A percentile compares a stretch with the other conserved stretches of the same genome.
These are phyloP conservation scores for Tylopilus subfusipes DNA, from an alignment of 768 basidiomycete species.

Conservation along the genomic window DNA sequence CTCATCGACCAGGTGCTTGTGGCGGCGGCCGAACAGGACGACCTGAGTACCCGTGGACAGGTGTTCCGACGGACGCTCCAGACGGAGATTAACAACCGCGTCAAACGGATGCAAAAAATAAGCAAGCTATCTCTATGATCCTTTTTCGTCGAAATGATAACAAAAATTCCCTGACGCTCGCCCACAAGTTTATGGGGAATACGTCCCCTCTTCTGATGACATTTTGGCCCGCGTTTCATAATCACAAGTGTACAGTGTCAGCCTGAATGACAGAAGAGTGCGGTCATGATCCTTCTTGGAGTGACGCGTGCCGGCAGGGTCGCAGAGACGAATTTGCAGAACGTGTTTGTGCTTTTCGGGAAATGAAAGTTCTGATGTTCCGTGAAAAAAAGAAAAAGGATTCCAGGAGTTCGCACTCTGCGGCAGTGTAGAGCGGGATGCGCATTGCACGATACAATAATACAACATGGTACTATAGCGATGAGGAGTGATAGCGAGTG, in stretches of 20 bases:
- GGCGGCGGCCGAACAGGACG: conserved; percentile 53
- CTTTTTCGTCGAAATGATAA: neutral
- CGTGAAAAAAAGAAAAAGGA: neutral
- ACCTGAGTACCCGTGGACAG: conserved; percentile 42
- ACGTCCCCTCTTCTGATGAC: neutral
- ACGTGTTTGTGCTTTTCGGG: neutral
- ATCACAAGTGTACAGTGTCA: neutral
- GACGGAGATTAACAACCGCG: conserved; percentile 56
- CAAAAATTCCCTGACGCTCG: neutral
- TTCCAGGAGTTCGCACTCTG: neutral
- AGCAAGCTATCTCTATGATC: conserved; percentile 38
- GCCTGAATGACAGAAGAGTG: neutral
- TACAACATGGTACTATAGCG: conserved; percentile 23
- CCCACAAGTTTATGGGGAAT: neutral
- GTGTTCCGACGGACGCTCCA: conserved; percentile 49
- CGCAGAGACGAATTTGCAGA: neutral
- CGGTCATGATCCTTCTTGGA: conserved; percentile 1
- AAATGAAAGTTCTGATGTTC: conserved; percentile 15
- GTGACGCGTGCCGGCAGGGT: conserved; percentile 15
- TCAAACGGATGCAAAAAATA: conserved; percentile 67
- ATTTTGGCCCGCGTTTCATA: conserved; percentile 7
- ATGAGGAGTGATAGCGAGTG: neutral
- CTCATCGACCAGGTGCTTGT: conserved; percentile 79
- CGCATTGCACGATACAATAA: conserved; percentile 12
- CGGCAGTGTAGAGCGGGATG: neutral